Percentiles rank a stretch among this genome's conserved stretches.
Conservation (phyloP, 2,329 filamentous ascomycete genomes). For the Sphaerulina populicola region DNA sequence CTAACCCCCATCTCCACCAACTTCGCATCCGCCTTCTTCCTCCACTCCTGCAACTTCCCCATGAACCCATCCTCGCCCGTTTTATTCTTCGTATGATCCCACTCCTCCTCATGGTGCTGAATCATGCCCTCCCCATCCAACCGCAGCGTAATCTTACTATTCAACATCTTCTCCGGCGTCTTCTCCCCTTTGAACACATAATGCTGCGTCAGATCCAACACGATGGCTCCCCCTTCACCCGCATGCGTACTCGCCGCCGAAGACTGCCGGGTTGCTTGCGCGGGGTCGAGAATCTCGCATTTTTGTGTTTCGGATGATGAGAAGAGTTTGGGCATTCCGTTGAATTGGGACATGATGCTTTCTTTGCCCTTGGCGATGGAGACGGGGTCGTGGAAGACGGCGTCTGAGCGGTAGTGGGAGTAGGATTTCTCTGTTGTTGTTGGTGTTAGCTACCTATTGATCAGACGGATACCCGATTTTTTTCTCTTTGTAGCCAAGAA, state of each 20-base stretch:
- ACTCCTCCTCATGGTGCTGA: constrained; percentile 26
- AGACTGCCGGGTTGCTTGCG: constrained; percentile 10
- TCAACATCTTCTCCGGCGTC: constrained; percentile 25
- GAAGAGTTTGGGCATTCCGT: constrained; percentile 28
- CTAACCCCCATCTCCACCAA: constrained; percentile 22
- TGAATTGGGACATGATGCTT: constrained; percentile 26
- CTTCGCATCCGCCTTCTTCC: constrained; percentile 26
- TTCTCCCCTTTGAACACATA: constrained; percentile 27
- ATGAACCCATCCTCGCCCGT: constrained; percentile 26
- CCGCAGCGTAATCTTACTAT: constrained; percentile 24
- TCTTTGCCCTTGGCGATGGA: constrained; percentile 24
- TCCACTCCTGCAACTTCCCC: constrained; percentile 25
- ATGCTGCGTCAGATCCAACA: constrained; percentile 25
- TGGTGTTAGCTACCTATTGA: no score
- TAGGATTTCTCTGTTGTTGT: constrained; percentile 16
- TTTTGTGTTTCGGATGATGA: constrained; percentile 19
- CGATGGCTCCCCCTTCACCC: constrained; percentile 14
- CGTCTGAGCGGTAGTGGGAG: constrained; percentile 21
- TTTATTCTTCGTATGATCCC: constrained; percentile 25
- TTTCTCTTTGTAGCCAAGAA: no score
- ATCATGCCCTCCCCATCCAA: constrained; percentile 22
- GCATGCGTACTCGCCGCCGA: constrained; percentile 8
- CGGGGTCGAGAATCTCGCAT: constrained; percentile 16
- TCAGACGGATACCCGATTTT: no score
- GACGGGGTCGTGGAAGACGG: constrained; percentile 27